phyloP scores from a whole-genome alignment of 345 rosid species.

The Isatis tinctoria region DNA sequence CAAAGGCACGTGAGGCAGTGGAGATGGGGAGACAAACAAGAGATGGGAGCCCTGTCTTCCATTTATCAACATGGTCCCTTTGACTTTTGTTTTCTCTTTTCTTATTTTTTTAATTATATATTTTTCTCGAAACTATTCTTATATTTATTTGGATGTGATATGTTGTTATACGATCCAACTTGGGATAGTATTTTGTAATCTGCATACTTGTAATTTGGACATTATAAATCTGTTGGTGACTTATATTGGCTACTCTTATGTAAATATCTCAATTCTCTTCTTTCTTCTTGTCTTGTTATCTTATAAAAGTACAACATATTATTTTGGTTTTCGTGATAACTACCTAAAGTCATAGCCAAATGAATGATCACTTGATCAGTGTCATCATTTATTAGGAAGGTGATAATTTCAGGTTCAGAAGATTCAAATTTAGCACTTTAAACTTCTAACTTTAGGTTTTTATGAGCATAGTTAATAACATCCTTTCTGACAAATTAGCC shows the following conservation, averaged over 20 bases:
- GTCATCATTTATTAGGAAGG: neutral
- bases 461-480: too few species aligned
- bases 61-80: conserved; percentile 43
- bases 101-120: conserved; percentile 14
- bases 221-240: conserved; percentile 14
- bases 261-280: neutral
- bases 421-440: too few species aligned
- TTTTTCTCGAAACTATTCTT: neutral
- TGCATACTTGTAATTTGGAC: conserved; percentile 21
- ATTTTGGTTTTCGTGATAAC: neutral
- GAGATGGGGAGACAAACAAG: conserved; percentile 43
- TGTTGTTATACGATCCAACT: conserved; percentile 14
- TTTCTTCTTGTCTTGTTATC: neutral
- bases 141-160: conserved; percentile 14
- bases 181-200: conserved; percentile 24
- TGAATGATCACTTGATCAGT: neutral
- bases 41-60: conserved; percentile 49
- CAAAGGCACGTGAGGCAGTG: conserved; percentile 56
- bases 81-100: conserved; percentile 30
- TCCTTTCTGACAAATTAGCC: too few species aligned
- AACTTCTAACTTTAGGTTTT: too few species aligned
- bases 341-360: neutral
- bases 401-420: too few species aligned
- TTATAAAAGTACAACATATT: neutral
- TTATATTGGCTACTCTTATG: neutral